Conservation (phyloP, 495 filamentous ascomycete genomes). For the Cairneyella variabilis region DNA sequence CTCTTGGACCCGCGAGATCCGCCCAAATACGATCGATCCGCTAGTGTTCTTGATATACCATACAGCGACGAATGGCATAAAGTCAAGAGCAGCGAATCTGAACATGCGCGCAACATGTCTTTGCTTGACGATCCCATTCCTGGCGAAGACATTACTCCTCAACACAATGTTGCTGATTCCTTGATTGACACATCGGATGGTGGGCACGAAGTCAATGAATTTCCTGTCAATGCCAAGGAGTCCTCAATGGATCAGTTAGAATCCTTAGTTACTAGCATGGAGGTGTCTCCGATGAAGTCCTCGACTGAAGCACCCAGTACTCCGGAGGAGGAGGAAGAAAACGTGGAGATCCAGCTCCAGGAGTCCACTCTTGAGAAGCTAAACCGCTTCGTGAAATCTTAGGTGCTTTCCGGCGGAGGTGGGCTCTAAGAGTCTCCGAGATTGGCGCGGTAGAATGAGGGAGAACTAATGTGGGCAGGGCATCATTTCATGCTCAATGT, state of each 20-base stretch:
- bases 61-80: neutral
- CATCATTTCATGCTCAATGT: too few relatives aligned
- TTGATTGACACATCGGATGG: conserved; percentile 8
- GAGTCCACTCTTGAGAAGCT: neutral
- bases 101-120: neutral
- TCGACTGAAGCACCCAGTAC: too few relatives aligned
- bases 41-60: neutral
- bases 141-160: neutral
- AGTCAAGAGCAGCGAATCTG: too few relatives aligned
- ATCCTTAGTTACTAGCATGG: neutral
- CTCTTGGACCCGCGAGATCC: conserved; percentile 6
- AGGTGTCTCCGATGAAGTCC: neutral
- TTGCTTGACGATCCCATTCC: neutral
- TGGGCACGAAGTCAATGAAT: conserved; percentile 1
- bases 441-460: too few relatives aligned
- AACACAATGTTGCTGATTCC: neutral
- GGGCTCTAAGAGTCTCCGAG: too few relatives aligned
- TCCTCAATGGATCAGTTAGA: neutral
- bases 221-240: neutral
- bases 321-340: neutral
- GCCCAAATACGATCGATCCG: neutral
- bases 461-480: too few relatives aligned
- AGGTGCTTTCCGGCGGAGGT: too few relatives aligned
- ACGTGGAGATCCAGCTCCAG: neutral
- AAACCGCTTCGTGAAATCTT: too few relatives aligned